Evolutionary conservation across 805 yeast genomes (phyloP).

Genomic region (Ogataea nitratoaversa): DNA sequence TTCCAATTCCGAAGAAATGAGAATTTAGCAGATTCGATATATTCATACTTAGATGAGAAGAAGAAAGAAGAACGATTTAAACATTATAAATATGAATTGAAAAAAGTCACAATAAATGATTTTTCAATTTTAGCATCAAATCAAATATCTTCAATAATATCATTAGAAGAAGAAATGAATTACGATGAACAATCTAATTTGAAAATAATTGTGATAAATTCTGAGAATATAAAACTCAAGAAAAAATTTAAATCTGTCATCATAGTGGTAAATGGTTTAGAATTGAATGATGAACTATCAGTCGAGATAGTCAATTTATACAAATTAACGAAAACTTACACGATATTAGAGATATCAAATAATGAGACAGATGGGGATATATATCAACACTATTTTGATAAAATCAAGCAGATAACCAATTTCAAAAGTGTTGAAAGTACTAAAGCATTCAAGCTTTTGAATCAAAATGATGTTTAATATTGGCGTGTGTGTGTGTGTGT

Average conservation of each 20-base stretch:
- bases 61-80: neutral
- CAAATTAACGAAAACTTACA: neutral
- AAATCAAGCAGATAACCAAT: too few species aligned
- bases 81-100: neutral
- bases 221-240: neutral
- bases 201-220: neutral
- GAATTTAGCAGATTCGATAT: neutral
- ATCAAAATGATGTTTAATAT: too few species aligned
- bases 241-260: neutral
- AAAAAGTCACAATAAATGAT: conserved; percentile 1
- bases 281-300: neutral
- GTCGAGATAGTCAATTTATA: neutral
- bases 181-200: neutral
- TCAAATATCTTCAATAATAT: too few species aligned
- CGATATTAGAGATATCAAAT: too few species aligned
- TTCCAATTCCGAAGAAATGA: conserved; percentile 2
- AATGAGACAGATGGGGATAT: too few species aligned
- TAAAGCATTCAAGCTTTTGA: conserved; percentile 1
- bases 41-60: neutral
- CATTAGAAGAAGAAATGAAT: neutral
- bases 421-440: neutral
- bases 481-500: too few species aligned
- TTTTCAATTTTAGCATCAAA: too few species aligned
- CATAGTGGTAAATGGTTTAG: neutral
- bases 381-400: too few species aligned